Evolutionary conservation across 2,329 filamentous ascomycete genomes (phyloP).

Genomic region (Calonectria pseudoreteaudii): DNA sequence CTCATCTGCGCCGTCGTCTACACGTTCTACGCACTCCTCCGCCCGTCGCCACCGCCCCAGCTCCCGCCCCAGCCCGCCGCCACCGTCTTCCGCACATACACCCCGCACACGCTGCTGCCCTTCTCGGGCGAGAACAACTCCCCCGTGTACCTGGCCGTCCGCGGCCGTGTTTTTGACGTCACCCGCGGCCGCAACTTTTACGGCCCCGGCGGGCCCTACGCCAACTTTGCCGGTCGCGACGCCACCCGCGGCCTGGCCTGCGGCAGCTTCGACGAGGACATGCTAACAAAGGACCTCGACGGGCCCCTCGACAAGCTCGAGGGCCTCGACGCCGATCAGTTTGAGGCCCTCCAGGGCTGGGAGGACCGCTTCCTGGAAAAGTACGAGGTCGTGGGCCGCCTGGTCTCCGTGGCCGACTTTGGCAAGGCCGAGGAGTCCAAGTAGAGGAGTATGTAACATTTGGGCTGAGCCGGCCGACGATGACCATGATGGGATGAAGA

Average conservation of each 20-base stretch:
- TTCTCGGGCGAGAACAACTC: slow-evolving; percentile 81
- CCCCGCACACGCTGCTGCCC: slow-evolving; percentile 82
- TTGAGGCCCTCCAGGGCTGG: slow-evolving; percentile 89
- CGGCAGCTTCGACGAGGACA: slow-evolving; percentile 93
- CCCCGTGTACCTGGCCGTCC: slow-evolving; percentile 91
- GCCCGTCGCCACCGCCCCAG: slow-evolving; percentile 58
- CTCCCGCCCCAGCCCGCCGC: slow-evolving; percentile 67
- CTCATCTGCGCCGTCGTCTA: slow-evolving; percentile 68
- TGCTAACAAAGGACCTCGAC: slow-evolving; percentile 92
- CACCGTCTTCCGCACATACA: slow-evolving; percentile 76
- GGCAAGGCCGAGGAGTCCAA: slow-evolving; percentile 28
- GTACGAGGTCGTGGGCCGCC: slow-evolving; percentile 91
- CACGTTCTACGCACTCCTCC: slow-evolving; percentile 67
- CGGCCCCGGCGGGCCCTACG: slow-evolving; percentile 93
- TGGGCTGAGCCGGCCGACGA: not conserved
- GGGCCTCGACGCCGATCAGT: slow-evolving; percentile 78
- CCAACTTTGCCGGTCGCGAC: slow-evolving; percentile 95
- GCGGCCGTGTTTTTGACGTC: slow-evolving; percentile 92
- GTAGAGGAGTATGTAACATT: slow-evolving; percentile 12
- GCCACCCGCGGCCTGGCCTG: slow-evolving; percentile 88
- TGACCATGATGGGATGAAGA: not conserved
- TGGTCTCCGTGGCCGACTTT: slow-evolving; percentile 70
- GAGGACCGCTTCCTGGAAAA: slow-evolving; percentile 94
- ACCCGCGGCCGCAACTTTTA: slow-evolving; percentile 91
- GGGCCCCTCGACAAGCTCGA: slow-evolving; percentile 83